Conservation (phyloP, 148 eudicot species). For the Heliamphora exappendiculata region DNA sequence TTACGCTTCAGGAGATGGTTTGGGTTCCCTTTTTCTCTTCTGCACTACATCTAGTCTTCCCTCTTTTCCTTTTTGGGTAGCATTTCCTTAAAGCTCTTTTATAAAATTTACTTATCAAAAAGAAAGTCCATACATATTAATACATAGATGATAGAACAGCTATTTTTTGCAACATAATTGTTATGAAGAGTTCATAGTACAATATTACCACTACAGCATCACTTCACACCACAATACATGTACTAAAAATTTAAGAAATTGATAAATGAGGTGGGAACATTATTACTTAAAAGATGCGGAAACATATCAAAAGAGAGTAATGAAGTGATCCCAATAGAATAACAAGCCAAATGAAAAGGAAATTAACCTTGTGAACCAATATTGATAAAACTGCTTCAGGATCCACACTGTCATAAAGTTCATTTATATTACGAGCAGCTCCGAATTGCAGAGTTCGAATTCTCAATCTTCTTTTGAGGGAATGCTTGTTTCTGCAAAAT, state of each 20-base stretch:
- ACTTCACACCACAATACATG: background rate
- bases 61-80: no score
- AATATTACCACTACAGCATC: background rate
- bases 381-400: slow-evolving; percentile 87
- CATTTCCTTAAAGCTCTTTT: no score
- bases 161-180: no score
- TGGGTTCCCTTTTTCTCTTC: no score
- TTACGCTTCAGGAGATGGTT: no score
- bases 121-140: no score
- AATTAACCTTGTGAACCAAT: slow-evolving; percentile 84
- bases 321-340: background rate
- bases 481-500: slow-evolving; percentile 62
- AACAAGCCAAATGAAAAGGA: background rate
- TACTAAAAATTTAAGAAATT: background rate
- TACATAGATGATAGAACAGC: background rate
- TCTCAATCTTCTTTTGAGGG: slow-evolving; percentile 73
- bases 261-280: background rate
- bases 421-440: slow-evolving; percentile 78
- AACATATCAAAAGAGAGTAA: background rate
- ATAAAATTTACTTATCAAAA: no score
- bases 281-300: slow-evolving; percentile 1
- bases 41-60: no score
- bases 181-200: background rate
- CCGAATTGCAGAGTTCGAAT: slow-evolving; percentile 77
- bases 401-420: slow-evolving; percentile 93